Conservation (phyloP, 2,329 filamentous ascomycete species). For the Delphinella strobiligena region DNA sequence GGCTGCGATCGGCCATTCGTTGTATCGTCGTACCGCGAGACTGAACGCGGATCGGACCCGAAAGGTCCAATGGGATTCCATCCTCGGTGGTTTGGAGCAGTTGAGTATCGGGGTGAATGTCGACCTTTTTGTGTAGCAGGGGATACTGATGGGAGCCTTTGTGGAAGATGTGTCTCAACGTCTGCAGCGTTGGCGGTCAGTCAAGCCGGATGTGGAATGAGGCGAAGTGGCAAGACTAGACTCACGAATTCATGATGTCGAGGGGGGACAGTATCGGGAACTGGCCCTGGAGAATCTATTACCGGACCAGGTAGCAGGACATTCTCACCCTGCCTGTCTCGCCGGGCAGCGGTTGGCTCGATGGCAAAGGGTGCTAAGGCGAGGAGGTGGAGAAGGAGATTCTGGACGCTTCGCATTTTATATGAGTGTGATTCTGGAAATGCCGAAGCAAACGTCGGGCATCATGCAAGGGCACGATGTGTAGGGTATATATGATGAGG, state of each 20-base stretch:
- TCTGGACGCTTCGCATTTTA: constrained; percentile 6
- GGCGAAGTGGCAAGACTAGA: background rate
- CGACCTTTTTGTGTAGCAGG: constrained; percentile 60
- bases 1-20: constrained; percentile 66
- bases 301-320: constrained; percentile 8
- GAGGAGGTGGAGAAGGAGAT: constrained; percentile 3
- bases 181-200: constrained; percentile 24
- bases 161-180: constrained; percentile 81
- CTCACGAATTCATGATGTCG: constrained; percentile 18
- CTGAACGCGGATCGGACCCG: constrained; percentile 33
- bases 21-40: constrained; percentile 62
- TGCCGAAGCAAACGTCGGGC: background rate
- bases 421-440: background rate
- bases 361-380: constrained; percentile 6
- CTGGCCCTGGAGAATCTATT: background rate
- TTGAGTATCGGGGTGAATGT: constrained; percentile 36
- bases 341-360: constrained; percentile 4
- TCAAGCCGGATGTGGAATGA: background rate
- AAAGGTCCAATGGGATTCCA: background rate
- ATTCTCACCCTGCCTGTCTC: constrained; percentile 6
- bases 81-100: constrained; percentile 1
- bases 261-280: background rate
- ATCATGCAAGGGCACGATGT: background rate
- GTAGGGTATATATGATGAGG: too few species aligned
- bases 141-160: constrained; percentile 76